Percentiles rank a stretch among this genome's conserved stretches.
Evolutionary conservation across 2,329 filamentous ascomycete species (phyloP).

Genomic region (Blastomyces emzantsi): DNA sequence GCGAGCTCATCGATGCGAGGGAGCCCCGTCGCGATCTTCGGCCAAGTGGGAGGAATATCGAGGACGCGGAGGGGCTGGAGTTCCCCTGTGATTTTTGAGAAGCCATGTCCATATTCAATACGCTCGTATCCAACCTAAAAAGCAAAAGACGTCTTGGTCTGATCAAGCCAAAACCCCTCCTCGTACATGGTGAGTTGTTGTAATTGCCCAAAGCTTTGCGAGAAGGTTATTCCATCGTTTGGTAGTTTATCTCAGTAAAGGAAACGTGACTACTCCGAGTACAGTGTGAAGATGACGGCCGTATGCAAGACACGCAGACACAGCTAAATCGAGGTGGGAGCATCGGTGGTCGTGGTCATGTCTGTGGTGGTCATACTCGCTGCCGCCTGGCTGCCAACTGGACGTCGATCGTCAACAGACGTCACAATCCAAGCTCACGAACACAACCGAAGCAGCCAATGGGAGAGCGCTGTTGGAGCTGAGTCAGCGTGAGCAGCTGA

Average conservation of each 20-base stretch:
- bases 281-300: neutral
- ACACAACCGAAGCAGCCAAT: conserved; percentile 7
- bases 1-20: conserved; percentile 42
- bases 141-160: neutral
- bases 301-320: neutral
- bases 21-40: conserved; percentile 38
- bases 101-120: conserved; percentile 23
- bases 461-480: neutral
- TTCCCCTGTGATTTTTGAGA: conserved; percentile 31
- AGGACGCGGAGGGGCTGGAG: conserved; percentile 38
- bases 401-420: conserved; percentile 7
- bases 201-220: neutral
- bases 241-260: neutral
- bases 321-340: neutral
- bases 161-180: neutral
- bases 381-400: neutral
- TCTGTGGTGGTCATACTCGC: neutral
- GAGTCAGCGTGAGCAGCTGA: neutral
- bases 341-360: neutral
- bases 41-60: conserved; percentile 37
- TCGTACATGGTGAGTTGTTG: neutral
- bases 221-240: neutral
- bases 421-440: conserved; percentile 9
- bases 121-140: neutral
- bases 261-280: neutral